Percentiles rank a stretch among this genome's conserved stretches.
These are phyloP conservation scores for Gastrodia elata DNA, from an alignment of 106 monocot species.

Conservation along the genomic window DNA sequence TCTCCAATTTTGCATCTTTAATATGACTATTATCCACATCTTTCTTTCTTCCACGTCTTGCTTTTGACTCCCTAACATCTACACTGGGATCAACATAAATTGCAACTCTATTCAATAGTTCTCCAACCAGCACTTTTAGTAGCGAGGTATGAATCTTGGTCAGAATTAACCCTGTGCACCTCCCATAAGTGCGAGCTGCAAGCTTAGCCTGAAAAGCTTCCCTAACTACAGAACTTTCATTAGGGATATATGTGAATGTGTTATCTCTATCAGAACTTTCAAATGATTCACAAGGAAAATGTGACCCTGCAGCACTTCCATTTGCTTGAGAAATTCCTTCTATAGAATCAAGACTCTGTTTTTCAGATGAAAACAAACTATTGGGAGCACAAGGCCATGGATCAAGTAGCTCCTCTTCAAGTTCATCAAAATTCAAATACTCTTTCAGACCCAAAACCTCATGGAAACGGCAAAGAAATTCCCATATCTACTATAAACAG, in stretches of 20 bases:
- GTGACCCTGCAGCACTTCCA: constrained; percentile 23
- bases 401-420: constrained; percentile 82
- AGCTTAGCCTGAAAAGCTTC: constrained; percentile 44
- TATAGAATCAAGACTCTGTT: constrained; percentile 20
- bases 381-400: constrained; percentile 62
- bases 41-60: constrained; percentile 77
- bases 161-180: constrained; percentile 63
- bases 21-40: constrained; percentile 39
- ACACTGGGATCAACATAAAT: constrained; percentile 66
- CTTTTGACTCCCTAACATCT: constrained; percentile 67
- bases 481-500: constrained; percentile 60
- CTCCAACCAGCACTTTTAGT: constrained; percentile 69
- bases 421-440: constrained; percentile 61
- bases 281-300: constrained; percentile 18
- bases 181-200: constrained; percentile 46
- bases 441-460: constrained; percentile 76
- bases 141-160: constrained; percentile 58
- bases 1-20: constrained; percentile 56
- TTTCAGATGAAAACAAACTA: constrained; percentile 22
- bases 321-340: constrained; percentile 18
- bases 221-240: constrained; percentile 43
- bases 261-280: constrained; percentile 10
- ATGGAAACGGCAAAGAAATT: constrained; percentile 78
- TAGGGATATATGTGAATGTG: constrained; percentile 36
- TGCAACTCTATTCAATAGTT: constrained; percentile 54